Evolutionary conservation across 2,329 filamentous ascomycete species (phyloP), one percentile per base, ranked within the genome.

Genomic region (Drechslerella coelobrocha): DNA sequence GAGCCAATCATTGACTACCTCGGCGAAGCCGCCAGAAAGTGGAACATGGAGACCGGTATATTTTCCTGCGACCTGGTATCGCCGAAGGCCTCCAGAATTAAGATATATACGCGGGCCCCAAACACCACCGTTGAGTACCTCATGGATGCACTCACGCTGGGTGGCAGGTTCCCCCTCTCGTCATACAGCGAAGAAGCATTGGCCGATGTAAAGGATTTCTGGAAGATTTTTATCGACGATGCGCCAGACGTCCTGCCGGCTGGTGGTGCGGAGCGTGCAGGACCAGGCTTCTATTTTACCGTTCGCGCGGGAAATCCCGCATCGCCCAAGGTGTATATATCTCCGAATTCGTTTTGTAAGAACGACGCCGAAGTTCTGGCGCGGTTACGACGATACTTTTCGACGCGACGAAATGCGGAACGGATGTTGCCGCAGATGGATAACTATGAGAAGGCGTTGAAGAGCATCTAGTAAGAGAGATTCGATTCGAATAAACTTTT

Each of bases 281-380:
- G 73, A n/a, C 75, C 75, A 12, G 75, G 75, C 0, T 75, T 75
- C 48, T 76, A 75, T 31, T 75, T 73, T 37, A 76, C 74, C 8
- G 47, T 75, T 4, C 68, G 72, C n/a, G 66, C 61, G 4, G 74
- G 74, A 1, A 73, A 73, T 57, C 62, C 73, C 1, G 63, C 72
- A 1, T 73, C 73, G 7, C 68, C 74, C 9, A 76, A 76, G 48
- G 69, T 76, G 48, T 75, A 75, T 43, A 61, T 75, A 45, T 73
- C 73, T 4, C 75, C 75, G 4, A 72, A 69, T 23, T 73, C 72
- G 10, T 75, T 74, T 24, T 75, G 73, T 55, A 73, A 74, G 53
- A 73, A 63, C 34, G 75, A 75, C 61, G 60, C 59, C 31, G 75
- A 74, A 12, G 75, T 75, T n/a, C 60, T 76, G 26, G 37, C 34